Conservation (phyloP, 1,284 basidiomycete genomes). For the Marasmius tenuissimus region DNA sequence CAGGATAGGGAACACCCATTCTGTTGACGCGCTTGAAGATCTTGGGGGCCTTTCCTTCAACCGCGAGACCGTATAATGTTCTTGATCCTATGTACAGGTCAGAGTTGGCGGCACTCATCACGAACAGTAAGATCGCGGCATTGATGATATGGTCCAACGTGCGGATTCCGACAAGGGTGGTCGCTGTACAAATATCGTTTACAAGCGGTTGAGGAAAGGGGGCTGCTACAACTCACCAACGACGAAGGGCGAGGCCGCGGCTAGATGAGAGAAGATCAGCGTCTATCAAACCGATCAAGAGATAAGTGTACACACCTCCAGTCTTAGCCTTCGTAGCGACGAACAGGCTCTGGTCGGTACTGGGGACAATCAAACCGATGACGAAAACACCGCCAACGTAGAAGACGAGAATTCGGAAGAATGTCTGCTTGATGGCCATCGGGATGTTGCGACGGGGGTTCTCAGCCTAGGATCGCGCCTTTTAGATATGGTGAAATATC, state of each 20-base stretch:
- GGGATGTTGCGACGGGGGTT: constrained; percentile 48
- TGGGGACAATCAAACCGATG: constrained; percentile 61
- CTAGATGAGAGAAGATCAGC: constrained; percentile 14
- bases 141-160: constrained; percentile 61
- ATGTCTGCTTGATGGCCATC: constrained; percentile 47
- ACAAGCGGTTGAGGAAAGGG: neutral
- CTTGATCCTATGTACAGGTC: constrained; percentile 75
- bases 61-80: constrained; percentile 68
- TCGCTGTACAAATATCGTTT: constrained; percentile 14
- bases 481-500: neutral
- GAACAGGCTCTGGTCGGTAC: constrained; percentile 48
- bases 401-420: constrained; percentile 59
- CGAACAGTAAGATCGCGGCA: constrained; percentile 73
- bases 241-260: constrained; percentile 79
- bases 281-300: neutral
- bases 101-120: constrained; percentile 72
- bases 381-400: constrained; percentile 71
- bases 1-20: constrained; percentile 60
- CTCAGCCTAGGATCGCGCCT: constrained; percentile 30
- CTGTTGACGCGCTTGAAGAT: constrained; percentile 58
- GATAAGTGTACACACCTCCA: constrained; percentile 33
- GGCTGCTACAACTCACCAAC: constrained; percentile 44
- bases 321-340: constrained; percentile 57
- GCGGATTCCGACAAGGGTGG: constrained; percentile 65
- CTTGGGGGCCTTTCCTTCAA: constrained; percentile 62